These are phyloP conservation scores for Yarrowia sp. DNA, from an alignment of 805 yeast species.

Conservation along the genomic window DNA sequence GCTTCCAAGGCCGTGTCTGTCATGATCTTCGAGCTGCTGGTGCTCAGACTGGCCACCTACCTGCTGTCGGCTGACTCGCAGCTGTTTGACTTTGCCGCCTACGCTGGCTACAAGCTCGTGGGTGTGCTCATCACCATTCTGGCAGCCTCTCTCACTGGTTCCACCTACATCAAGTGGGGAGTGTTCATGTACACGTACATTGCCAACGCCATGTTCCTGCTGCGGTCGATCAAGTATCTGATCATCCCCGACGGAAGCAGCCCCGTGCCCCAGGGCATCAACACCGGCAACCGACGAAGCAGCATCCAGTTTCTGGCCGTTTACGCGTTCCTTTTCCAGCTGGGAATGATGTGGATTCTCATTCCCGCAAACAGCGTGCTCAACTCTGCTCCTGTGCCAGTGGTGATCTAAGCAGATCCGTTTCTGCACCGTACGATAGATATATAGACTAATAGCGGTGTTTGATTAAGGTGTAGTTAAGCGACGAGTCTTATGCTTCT, in stretches of 20 bases:
- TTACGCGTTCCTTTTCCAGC: slow-evolving; percentile 83
- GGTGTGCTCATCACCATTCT: slow-evolving; percentile 56
- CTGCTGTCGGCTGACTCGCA: slow-evolving; percentile 73
- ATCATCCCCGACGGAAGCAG: slow-evolving; percentile 61
- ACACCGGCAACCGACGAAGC: slow-evolving; percentile 72
- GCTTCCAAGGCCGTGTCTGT: slow-evolving; percentile 87
- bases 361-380: slow-evolving; percentile 26
- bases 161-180: slow-evolving; percentile 56
- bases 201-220: slow-evolving; percentile 61
- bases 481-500: no score
- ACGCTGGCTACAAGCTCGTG: slow-evolving; percentile 93
- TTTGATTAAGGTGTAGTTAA: no score
- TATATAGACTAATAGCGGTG: not conserved
- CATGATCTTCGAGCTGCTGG: slow-evolving; percentile 72
- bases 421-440: not conserved
- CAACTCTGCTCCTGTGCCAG: slow-evolving; percentile 12
- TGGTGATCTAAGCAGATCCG: no score
- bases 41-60: slow-evolving; percentile 84
- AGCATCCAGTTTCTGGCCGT: slow-evolving; percentile 86
- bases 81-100: slow-evolving; percentile 83
- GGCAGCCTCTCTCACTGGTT: slow-evolving; percentile 47
- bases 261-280: slow-evolving; percentile 51
- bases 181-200: slow-evolving; percentile 59
- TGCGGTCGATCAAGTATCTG: slow-evolving; percentile 66
- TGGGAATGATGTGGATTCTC: slow-evolving; percentile 76